Base-by-base conservation (phyloP, 192 early-diverging fungal species). In the Gryganskiella cystojenkinii region DNA sequence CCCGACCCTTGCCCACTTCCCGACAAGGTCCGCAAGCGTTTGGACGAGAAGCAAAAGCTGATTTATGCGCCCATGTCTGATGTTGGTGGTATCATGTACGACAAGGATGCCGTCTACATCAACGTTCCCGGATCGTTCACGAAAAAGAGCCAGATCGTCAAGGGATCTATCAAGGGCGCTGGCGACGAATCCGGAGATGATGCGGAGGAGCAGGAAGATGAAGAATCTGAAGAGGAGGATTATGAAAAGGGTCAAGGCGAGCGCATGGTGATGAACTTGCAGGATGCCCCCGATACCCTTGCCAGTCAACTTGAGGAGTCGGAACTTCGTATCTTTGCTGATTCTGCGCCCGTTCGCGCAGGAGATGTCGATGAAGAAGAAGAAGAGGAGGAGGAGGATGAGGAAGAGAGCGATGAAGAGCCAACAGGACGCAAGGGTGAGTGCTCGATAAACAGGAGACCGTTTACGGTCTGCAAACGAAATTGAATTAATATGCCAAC, bases 81-180 rank as follows among this genome's bases (percentile, higher is more conserved):
- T 69, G 95, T 99, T 28, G 96, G 95, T 67, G 98, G 98, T 51
- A 93, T 99, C 59, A 91, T 98, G 90, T 98, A 98, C 83, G 98
- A 99, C 81, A 98, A 96, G 82, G 98, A 99, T 84, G 98, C 96
- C 7, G 95, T 99, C 24, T 99, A 99, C 71, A 97, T 99, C 71
- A 95, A 97, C 59, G 92, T 99, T 22, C 94, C 94, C 30, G 96
- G 95, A 42, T 85, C 87, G 37, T 94, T 94, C 68, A 90, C 89
- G 30, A 87, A 89, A 66, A 82, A 86, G 70, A 82, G 76, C 15
- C 82, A 85, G 9, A 62, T 80, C 46, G 44, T 74, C 47, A 82
- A 86, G 22, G 52, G 58, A n/a, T 61, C 65, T 8, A 64, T 71
- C 49, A 83, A 79, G 44, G 80, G 78, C 30, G 79, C 55, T 20